Conservation (phyloP, 805 yeast species). For the Kuraishia floccosa region DNA sequence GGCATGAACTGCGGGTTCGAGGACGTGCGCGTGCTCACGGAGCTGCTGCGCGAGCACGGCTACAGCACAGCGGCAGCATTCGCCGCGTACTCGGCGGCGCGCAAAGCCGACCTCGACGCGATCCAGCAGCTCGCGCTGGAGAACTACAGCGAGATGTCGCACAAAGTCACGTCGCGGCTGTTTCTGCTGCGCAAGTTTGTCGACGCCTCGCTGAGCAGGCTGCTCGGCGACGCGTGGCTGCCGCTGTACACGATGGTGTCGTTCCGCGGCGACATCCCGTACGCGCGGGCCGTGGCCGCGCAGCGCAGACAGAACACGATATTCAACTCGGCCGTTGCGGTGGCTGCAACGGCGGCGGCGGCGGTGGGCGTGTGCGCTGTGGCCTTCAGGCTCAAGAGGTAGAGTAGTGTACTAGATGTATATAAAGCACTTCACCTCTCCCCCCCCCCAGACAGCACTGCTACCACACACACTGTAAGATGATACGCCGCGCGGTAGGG, state of each 20-base stretch:
- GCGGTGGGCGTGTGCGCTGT: too few species aligned
- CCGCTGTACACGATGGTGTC: conserved; percentile 92
- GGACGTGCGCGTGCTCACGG: conserved; percentile 64
- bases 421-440: too few species aligned
- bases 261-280: conserved; percentile 73
- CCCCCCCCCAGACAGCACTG: too few species aligned
- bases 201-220: conserved; percentile 52
- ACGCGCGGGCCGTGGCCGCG: conserved; percentile 51
- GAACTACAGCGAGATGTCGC: conserved; percentile 82
- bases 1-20: conserved; percentile 97
- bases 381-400: too few species aligned
- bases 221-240: conserved; percentile 57
- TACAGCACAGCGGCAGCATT: conserved; percentile 39
- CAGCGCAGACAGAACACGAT: conserved; percentile 41
- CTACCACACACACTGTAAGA: too few species aligned
- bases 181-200: conserved; percentile 57
- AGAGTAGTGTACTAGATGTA: too few species aligned
- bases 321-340: too few species aligned
- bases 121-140: conserved; percentile 70
- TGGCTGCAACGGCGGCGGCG: too few species aligned
- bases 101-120: conserved; percentile 62
- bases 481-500: not conserved
- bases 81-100: conserved; percentile 33
- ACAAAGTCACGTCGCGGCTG: conserved; percentile 51
- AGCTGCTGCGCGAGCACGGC: conserved; percentile 25